Conservation (phyloP, 2,329 filamentous ascomycete species). For the Microcera coccophila region DNA sequence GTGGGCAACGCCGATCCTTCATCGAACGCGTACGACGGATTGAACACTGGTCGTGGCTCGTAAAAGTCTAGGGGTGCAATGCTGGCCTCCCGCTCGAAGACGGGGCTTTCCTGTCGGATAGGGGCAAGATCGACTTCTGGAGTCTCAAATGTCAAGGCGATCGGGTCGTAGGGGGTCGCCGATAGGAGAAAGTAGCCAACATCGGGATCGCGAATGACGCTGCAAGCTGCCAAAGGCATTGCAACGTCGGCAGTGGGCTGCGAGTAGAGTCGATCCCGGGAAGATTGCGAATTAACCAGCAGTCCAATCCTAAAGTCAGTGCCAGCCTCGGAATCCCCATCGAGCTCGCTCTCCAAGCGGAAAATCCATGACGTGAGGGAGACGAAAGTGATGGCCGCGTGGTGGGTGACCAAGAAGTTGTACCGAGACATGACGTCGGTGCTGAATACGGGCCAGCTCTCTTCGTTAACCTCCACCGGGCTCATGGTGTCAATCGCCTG, state of each 20-base stretch:
- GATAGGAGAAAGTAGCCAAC: slow-evolving; percentile 62
- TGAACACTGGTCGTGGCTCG: slow-evolving; percentile 63
- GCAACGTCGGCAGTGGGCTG: slow-evolving; percentile 45
- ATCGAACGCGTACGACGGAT: slow-evolving; percentile 59
- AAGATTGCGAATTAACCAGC: slow-evolving; percentile 55
- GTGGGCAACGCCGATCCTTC: slow-evolving; percentile 52
- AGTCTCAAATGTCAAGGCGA: slow-evolving; percentile 57
- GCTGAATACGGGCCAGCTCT: slow-evolving; percentile 62
- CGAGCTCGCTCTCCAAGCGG: slow-evolving; percentile 58
- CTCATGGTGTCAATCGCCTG: slow-evolving; percentile 60
- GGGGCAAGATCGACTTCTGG: slow-evolving; percentile 50
- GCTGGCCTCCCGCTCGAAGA: slow-evolving; percentile 40
- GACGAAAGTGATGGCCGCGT: slow-evolving; percentile 56
- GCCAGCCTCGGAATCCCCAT: slow-evolving; percentile 52
- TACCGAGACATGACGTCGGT: slow-evolving; percentile 59
- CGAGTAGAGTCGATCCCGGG: slow-evolving; percentile 55
- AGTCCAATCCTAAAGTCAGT: slow-evolving; percentile 60
- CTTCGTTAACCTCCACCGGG: slow-evolving; percentile 50
- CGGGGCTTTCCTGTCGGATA: slow-evolving; percentile 41
- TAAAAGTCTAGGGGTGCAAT: slow-evolving; percentile 49
- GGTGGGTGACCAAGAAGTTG: slow-evolving; percentile 59
- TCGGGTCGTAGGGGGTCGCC: slow-evolving; percentile 53
- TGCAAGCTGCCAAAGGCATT: slow-evolving; percentile 51
- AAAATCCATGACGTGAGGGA: slow-evolving; percentile 62
- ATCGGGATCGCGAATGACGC: slow-evolving; percentile 56